Base-by-base conservation (phyloP, 192 early-diverging fungal genomes). In the Backusella sp. region DNA sequence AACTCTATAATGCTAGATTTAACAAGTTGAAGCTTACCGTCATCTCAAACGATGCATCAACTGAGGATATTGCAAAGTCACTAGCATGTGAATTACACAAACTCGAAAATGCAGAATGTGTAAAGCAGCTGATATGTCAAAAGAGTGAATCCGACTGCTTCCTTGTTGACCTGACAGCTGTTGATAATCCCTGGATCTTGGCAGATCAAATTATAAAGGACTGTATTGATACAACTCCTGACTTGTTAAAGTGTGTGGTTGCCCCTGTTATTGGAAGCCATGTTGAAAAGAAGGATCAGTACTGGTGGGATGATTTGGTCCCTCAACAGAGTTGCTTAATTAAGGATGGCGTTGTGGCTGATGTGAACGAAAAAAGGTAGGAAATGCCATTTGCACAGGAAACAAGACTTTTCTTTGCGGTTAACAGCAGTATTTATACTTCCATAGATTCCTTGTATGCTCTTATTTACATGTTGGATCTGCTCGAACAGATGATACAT, bases 391-490 rank as follows among this genome's bases (percentile, higher is more conserved):
- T 49, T 49, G 6, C 6, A 49, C 6, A 7, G 17, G 46, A 49
- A n/a, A 6, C 6, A 15, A 17, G 42, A 32, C 3, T 14, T 39
- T 11, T 12, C 42, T 44, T 44, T 49, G 17, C 44, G 6, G 34
- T 30, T 39, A 12, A 41, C 36, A 41, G 17, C 19, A 41, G 21
- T 4, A 69, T 41, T n/a, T 36, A 19, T 5, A 21, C 0, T 21
- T 11, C 23, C n/a, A 44, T 41, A 70, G 37, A 46, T 37, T 19
- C 41, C 30, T 74, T 28, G 34, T 74, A 6, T 66, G 37, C 12
- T 74, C 73, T 0, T 78, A 78, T 26, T 49, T 73, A 15, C 77
- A 78, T 46, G 11, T 26, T 53, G 65, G 62, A 12, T 72, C 77
- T 0, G 41, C 72, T 9, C 53, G 77, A 37, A 36, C 37, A 14